A percentile compares a stretch with the other conserved stretches of the same genome.
These are phyloP conservation scores for Kappamyces sp. DNA, from an alignment of 192 early-diverging fungal genomes.

Conservation along the genomic window DNA sequence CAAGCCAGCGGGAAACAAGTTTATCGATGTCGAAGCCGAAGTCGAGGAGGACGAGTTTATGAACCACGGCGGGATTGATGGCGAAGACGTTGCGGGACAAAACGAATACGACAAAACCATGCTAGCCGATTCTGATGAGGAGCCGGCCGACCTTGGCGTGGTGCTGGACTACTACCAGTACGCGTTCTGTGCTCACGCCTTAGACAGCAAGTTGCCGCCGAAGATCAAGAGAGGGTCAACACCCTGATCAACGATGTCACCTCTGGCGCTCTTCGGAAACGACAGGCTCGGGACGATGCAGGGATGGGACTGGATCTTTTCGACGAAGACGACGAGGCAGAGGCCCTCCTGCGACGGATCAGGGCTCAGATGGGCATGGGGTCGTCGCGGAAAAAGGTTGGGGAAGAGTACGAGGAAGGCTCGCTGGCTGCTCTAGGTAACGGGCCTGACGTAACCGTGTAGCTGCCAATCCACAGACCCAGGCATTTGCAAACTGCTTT, in stretches of 20 bases:
- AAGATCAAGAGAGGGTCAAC: constrained; percentile 1
- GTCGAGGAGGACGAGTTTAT: constrained; percentile 20
- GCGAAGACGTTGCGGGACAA: constrained; percentile 10
- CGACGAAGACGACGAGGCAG: constrained; percentile 14
- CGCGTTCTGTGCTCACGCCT: neutral
- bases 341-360: constrained; percentile 9
- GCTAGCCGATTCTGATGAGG: constrained; percentile 1
- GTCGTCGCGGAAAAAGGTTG: neutral
- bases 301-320: constrained; percentile 7
- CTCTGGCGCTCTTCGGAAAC: neutral
- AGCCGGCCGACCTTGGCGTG: constrained; percentile 3
- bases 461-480: neutral
- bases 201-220: constrained; percentile 11
- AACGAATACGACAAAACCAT: constrained; percentile 13
- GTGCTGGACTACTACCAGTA: constrained; percentile 14
- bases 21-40: constrained; percentile 16
- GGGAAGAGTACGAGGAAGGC: neutral
- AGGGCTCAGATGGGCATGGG: constrained; percentile 11
- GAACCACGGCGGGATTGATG: constrained; percentile 17
- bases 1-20: neutral
- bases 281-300: neutral
- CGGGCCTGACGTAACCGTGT: neutral
- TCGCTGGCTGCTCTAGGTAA: too few relatives aligned
- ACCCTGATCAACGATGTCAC: constrained; percentile 13
- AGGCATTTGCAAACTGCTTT: constrained; percentile 1